Evolutionary conservation across 352 stramenopile species (phyloP).

Genomic region (Globisporangium paroecandrum): DNA sequence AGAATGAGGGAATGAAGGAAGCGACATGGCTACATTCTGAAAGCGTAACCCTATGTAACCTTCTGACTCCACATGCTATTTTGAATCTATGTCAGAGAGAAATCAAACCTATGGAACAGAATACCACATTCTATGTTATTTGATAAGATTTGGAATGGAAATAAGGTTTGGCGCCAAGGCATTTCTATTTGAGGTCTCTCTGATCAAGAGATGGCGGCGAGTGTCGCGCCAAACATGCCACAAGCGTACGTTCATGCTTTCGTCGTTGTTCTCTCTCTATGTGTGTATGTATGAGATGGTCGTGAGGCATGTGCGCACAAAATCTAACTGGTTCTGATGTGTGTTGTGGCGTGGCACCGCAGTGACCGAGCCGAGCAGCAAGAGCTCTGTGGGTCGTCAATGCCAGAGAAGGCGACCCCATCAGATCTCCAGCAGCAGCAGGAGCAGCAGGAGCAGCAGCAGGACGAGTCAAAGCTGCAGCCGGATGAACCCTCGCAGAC

Average conservation of each 20-base stretch:
- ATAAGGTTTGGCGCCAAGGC: background rate
- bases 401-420: background rate
- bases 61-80: background rate
- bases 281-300: background rate
- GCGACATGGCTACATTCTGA: background rate
- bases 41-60: background rate
- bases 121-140: background rate
- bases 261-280: background rate
- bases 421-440: background rate
- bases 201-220: conserved; percentile 26
- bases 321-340: background rate
- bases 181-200: background rate
- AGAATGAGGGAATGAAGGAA: background rate
- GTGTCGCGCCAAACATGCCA: conserved; percentile 22
- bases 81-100: background rate
- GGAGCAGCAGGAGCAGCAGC: background rate
- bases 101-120: background rate
- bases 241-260: conserved; percentile 14
- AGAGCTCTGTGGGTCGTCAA: background rate
- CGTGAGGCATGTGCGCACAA: background rate
- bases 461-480: background rate
- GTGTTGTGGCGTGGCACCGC: background rate
- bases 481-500: background rate
- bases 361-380: background rate
- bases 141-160: background rate